Base-by-base conservation (phyloP, 2,329 filamentous ascomycete genomes). In the Hypoxylon sp. region DNA sequence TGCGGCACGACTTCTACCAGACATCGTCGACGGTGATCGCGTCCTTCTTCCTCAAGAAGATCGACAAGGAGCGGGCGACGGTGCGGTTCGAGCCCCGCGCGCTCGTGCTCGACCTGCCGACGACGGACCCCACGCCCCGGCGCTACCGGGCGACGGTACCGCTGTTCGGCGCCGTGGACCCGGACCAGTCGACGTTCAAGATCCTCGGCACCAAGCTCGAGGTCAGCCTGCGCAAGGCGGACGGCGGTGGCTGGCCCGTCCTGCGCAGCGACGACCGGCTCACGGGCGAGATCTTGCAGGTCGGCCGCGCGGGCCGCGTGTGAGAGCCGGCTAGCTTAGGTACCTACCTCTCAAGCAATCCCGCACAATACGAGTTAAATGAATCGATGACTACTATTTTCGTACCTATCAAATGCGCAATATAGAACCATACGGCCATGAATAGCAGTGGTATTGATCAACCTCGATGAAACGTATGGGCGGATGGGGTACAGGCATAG, bases 41-140 rank as follows among this genome's bases (percentile, higher is more conserved):
- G 2, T 95, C 91, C 7, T 89, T 97, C 67, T 99, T 96, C 78
- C 83, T 98, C 51, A 99, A 98, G 81, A 98, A 98, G 79, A 97
- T 99, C 69, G 87, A 93, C 77, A 96, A 94, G 77, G 83, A 88
- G 20, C 83, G 79, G 21, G 90, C 92, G 48, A 88, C 84, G 64
- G 83, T 98, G 41, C 79, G 83, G 20, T 94, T 98, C 73, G 74
- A 79, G 29, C 70, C 83, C 2, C 79, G 82, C 43, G 79, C 84
- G 42, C 76, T 98, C 47, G 81, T 83, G 9, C 83, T 99, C 38
- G 91, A 99, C 72, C 83, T 99, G 33, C 87, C 85, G n/a, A 99
- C 95, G 7, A 85, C 84, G 26, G 94, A 97, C 72, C 81, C 86
- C 56, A 85, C 77, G 20, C 82, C 83, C 4, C 98, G 97, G 82